These are phyloP conservation scores for Rhizopus microsporus DNA, from an alignment of 371 early-diverging fungal genomes.

Conservation along the genomic window DNA sequence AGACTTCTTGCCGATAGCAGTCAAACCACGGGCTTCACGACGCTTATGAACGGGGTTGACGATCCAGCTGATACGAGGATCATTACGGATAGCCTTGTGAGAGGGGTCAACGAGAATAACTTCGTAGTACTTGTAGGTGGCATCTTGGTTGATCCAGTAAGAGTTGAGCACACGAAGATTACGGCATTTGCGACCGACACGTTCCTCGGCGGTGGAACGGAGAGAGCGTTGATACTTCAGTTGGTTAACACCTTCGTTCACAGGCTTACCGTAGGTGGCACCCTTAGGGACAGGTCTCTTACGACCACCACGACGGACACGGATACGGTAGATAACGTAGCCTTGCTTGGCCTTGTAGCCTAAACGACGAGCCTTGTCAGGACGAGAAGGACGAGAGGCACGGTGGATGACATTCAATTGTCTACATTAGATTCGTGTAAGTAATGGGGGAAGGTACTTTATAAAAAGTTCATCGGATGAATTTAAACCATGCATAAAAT, in stretches of 20 bases:
- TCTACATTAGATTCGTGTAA: slow-evolving; percentile 36
- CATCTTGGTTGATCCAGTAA: slow-evolving; percentile 99
- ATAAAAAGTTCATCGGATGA: slow-evolving; percentile 4
- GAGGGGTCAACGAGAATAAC: slow-evolving; percentile 97
- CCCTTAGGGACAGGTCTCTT: slow-evolving; percentile 97
- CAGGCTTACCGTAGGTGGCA: slow-evolving; percentile 98
- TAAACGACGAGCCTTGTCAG: slow-evolving; percentile 98
- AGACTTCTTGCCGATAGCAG: slow-evolving; percentile 95
- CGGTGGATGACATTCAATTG: slow-evolving; percentile 97
- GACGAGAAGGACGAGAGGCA: slow-evolving; percentile 97
- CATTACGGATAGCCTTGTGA: slow-evolving; percentile 97
- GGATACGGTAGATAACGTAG: slow-evolving; percentile 95
- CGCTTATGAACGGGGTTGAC: slow-evolving; percentile 96
- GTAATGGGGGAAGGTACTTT: slow-evolving; percentile 1
- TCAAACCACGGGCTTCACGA: slow-evolving; percentile 98
- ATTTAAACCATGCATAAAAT: slow-evolving; percentile 6
- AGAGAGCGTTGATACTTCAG: slow-evolving; percentile 95
- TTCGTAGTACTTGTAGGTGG: slow-evolving; percentile 98
- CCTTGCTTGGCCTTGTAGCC: slow-evolving; percentile 99
- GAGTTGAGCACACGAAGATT: slow-evolving; percentile 98
- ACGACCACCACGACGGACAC: slow-evolving; percentile 98
- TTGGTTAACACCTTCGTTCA: slow-evolving; percentile 96
- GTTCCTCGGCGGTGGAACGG: slow-evolving; percentile 95
- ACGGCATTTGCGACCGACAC: slow-evolving; percentile 94
- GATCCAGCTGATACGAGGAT: slow-evolving; percentile 99